Conservation (phyloP, 768 basidiomycete species). For the Lentinula lateritia region DNA sequence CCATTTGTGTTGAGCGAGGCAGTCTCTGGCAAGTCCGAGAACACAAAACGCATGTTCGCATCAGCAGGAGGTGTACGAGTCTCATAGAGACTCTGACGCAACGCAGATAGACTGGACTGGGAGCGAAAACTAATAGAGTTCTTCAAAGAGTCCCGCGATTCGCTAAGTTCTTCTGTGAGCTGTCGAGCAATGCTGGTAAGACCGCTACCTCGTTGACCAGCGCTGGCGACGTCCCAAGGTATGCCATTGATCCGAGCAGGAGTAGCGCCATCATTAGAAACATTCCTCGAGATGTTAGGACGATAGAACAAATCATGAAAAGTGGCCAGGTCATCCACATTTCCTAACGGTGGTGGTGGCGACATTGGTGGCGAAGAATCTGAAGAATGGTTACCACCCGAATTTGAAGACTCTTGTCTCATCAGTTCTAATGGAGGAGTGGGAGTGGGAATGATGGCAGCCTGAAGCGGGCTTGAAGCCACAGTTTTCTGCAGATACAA, state of each 20-base stretch:
- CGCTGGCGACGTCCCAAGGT: slow-evolving; percentile 29
- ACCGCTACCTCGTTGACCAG: slow-evolving; percentile 34
- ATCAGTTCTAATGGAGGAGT: not conserved
- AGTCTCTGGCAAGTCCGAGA: slow-evolving; percentile 10
- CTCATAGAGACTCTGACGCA: slow-evolving; percentile 26
- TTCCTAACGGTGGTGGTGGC: slow-evolving; percentile 50
- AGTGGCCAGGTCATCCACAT: slow-evolving; percentile 62
- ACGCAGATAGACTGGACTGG: slow-evolving; percentile 13
- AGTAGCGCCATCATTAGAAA: slow-evolving; percentile 18
- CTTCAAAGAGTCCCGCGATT: slow-evolving; percentile 20
- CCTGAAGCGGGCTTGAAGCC: not conserved
- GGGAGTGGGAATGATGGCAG: not conserved
- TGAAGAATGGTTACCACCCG: slow-evolving; percentile 9
- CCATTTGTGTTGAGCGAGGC: slow-evolving; percentile 17
- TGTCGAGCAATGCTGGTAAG: slow-evolving; percentile 46
- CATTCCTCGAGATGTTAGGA: slow-evolving; percentile 27
- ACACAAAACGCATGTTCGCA: slow-evolving; percentile 13
- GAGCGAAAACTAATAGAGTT: slow-evolving; percentile 11
- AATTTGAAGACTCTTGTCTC: slow-evolving; percentile 4
- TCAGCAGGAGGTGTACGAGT: slow-evolving; percentile 24
- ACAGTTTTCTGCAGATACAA: slow-evolving; percentile 15
- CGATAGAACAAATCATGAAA: slow-evolving; percentile 73
- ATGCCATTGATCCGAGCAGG: slow-evolving; percentile 19
- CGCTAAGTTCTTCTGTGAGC: slow-evolving; percentile 44
- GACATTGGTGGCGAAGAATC: slow-evolving; percentile 31